phyloP scores from a whole-genome alignment of 805 yeast species.

The Kuraishia piskuri region DNA sequence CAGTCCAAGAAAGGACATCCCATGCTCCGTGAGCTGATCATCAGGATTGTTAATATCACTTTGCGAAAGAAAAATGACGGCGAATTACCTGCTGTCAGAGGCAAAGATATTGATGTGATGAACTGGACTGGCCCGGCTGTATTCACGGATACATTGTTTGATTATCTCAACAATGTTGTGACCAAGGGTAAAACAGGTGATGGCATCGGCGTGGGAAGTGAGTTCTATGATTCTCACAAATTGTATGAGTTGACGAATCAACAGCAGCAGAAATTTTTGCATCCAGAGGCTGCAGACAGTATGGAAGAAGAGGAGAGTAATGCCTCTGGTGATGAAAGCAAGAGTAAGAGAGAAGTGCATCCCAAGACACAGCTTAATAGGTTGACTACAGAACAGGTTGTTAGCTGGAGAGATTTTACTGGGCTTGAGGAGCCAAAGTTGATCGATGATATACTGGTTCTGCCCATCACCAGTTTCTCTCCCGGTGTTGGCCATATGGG shows the following conservation, averaged over 20 bases:
- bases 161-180: conserved; percentile 61
- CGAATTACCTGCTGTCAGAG: conserved; percentile 34
- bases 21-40: conserved; percentile 67
- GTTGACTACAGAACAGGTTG: conserved; percentile 13
- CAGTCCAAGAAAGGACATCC: conserved; percentile 92
- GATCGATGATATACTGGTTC: conserved; percentile 58
- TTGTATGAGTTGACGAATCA: not conserved
- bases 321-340: not conserved
- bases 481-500: conserved; percentile 73
- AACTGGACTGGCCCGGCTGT: conserved; percentile 96
- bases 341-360: not conserved
- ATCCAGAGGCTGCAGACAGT: not conserved
- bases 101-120: conserved; percentile 72
- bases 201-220: conserved; percentile 25
- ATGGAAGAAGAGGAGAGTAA: not conserved
- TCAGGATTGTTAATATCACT: conserved; percentile 72
- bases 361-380: not conserved
- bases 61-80: conserved; percentile 42
- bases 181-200: conserved; percentile 21
- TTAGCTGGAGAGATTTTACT: conserved; percentile 60
- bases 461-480: conserved; percentile 64
- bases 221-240: conserved; percentile 7
- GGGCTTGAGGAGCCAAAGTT: conserved; percentile 44
- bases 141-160: conserved; percentile 82
- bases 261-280: not conserved